Base-by-base conservation (phyloP, 768 basidiomycete genomes). In the Agaricus bisporus region DNA sequence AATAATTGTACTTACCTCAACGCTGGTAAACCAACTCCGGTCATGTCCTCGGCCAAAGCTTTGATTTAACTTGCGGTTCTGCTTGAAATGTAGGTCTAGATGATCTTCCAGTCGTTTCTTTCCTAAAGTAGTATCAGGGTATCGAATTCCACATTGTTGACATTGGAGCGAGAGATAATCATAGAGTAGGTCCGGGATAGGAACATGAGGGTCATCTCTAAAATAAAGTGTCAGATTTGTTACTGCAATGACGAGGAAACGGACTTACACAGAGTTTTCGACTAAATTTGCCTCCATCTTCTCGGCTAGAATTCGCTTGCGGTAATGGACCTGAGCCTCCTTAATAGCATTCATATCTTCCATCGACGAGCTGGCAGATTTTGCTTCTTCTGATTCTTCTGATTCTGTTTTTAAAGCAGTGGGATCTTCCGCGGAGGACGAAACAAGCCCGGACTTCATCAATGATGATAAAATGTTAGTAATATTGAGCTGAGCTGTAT, bases 21-120 rank as follows among this genome's bases (percentile, higher is more conserved):
- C 73, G 57, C 79, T 74, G 49, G 90, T 76, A 55, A 94, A 91
- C 95, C 95, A 98, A 61, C 88, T 87, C 22, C 95, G 80, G 61
- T 87, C 90, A 60, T 93, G 86, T 36, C 92, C 93, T 55, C 95
- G 79, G 0, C 90, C 92, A 15, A 81, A 70, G 39, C 83, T 85
- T 66, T 88, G 86, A 62, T 76, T 83, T 25, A 85, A 83, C 67
- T 88, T 89, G 56, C 87, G 81, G 63, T 98, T 98, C 66, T 95
- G 88, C 65, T 85, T 79, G 72, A 97, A 98, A 68, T 99, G 95
- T 87, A 91, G 88, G 66, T 99, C 95, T 61, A 98, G 77, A 65
- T 99, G 97, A 54, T 85, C 82, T 61, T 95, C 82, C 76, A 94
- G 78, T 37, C 72, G 75, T 65, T 83, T 86, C 71, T 86, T 91